phyloP scores from a whole-genome alignment of 805 yeast genomes.

The Yamadazyma nakazawae region DNA sequence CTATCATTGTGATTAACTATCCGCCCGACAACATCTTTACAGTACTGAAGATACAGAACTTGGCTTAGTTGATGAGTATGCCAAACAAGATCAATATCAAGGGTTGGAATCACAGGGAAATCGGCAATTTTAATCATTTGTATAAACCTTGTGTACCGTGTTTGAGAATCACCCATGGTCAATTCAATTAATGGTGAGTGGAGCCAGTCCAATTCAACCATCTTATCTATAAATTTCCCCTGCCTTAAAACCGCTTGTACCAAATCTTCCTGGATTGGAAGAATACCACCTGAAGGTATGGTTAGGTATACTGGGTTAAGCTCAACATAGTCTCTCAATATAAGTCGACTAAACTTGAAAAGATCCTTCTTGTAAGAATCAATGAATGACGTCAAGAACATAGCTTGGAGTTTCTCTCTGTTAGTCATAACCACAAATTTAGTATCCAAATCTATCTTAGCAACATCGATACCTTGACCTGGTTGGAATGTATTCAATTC shows the following conservation, averaged over 20 bases:
- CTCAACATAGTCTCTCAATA: constrained; percentile 8
- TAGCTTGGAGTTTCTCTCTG: background rate
- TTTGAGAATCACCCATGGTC: constrained; percentile 13
- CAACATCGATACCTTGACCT: background rate
- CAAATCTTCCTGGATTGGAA: constrained; percentile 18
- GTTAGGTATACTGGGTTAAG: constrained; percentile 9
- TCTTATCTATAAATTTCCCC: constrained; percentile 21
- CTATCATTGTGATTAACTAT: constrained; percentile 22
- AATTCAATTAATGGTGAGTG: constrained; percentile 13
- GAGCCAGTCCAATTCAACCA: constrained; percentile 20
- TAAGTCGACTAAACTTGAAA: background rate
- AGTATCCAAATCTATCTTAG: background rate
- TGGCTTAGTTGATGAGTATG: constrained; percentile 23
- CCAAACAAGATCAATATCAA: constrained; percentile 28
- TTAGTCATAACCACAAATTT: background rate
- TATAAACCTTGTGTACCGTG: constrained; percentile 19
- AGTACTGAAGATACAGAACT: constrained; percentile 14
- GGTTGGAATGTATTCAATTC: background rate
- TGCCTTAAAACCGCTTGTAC: constrained; percentile 25
- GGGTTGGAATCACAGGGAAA: constrained; percentile 20
- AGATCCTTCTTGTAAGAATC: background rate
- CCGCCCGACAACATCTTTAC: background rate
- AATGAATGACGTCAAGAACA: background rate
- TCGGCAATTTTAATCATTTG: constrained; percentile 5
- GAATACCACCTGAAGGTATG: background rate